Conservation (phyloP, 202 grass and related monocot species). For the Tripidium arundinaceum region DNA sequence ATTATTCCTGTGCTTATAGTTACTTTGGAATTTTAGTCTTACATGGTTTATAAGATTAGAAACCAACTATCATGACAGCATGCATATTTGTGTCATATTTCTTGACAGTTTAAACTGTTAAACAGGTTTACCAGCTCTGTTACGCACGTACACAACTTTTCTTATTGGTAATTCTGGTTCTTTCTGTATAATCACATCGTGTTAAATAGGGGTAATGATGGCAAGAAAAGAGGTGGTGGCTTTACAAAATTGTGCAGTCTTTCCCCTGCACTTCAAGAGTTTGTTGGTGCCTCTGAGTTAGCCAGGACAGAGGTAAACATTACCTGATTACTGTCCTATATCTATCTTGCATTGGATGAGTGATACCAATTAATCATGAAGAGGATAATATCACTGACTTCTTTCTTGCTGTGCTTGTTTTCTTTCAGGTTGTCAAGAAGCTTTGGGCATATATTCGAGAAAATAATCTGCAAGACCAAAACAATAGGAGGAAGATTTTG, state of each 20-base stretch:
- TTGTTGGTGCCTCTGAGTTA: conserved; percentile 78
- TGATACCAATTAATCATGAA: conserved; percentile 13
- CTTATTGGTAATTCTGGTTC: conserved; percentile 10
- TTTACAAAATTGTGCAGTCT: conserved; percentile 95
- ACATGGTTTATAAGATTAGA: not conserved
- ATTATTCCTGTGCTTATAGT: not conserved
- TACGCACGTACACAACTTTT: not conserved
- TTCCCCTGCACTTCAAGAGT: conserved; percentile 76
- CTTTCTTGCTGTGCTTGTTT: conserved; percentile 29
- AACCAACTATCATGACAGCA: not conserved
- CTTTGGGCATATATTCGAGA: conserved; percentile 91
- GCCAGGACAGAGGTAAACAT: conserved; percentile 93
- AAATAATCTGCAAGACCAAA: conserved; percentile 89
- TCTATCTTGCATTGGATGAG: conserved; percentile 4
- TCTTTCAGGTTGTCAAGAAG: conserved; percentile 88
- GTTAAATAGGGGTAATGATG: conserved; percentile 54
- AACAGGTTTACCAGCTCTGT: conserved; percentile 22
- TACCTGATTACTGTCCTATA: conserved; percentile 5
- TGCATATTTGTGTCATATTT: conserved; percentile 10
- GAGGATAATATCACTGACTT: not conserved
- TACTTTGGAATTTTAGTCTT: conserved; percentile 6
- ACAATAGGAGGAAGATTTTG: conserved; percentile 77
- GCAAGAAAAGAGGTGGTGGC: conserved; percentile 81
- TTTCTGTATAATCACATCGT: conserved; percentile 27
- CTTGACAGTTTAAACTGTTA: not conserved